Base-by-base conservation (phyloP, 306 rosid genomes). In the Quercus ilex region DNA sequence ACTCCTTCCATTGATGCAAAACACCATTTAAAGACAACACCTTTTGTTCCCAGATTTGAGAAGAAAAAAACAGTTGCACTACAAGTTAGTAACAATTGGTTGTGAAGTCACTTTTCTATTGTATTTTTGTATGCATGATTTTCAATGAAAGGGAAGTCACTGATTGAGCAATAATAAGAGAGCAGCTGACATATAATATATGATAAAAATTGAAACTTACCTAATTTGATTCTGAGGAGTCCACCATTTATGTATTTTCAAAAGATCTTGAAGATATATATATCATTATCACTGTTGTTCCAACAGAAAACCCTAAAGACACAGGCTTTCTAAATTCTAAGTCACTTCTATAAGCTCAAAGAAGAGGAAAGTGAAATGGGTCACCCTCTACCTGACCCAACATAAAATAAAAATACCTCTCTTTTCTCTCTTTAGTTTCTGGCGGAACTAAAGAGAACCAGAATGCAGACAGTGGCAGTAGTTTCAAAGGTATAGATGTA, bases 281-380 rank as follows among this genome's bases (percentile, higher is more conserved):
- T 38, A 49, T 9, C 51, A 75, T 6, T 60, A 71, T 41, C 11
- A 8, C 8, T 55, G 56, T 13, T 52, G 26, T 33, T n/a, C 58
- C 65, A 59, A 75, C 75, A 30, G 53, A 64, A 73, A 85, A 82
- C 84, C 90, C 88, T 81, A 81, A 79, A 76, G 81, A 28, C 74
- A 73, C 58, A 59, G 75, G 71, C 81, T 68, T 83, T 78, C 30
- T 12, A 10, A 12, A 49, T 13, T 49, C 4, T 49, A 51, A 71
- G 78, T 3, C 41, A 53, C 76, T 64, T 55, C 68, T 63, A 57
- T 65, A 43, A 43, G 52, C 15, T 21, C 73, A 35, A 53, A 21
- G 77, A 74, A 83, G 55, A 78, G 82, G 82, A 85, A 88, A 86
- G 88, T 71, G 85, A 82, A 81, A 74, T 55, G 82, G 83, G 78